phyloP scores from a whole-genome alignment of 1,284 basidiomycete genomes.

The Rhodotorula sp. region DNA sequence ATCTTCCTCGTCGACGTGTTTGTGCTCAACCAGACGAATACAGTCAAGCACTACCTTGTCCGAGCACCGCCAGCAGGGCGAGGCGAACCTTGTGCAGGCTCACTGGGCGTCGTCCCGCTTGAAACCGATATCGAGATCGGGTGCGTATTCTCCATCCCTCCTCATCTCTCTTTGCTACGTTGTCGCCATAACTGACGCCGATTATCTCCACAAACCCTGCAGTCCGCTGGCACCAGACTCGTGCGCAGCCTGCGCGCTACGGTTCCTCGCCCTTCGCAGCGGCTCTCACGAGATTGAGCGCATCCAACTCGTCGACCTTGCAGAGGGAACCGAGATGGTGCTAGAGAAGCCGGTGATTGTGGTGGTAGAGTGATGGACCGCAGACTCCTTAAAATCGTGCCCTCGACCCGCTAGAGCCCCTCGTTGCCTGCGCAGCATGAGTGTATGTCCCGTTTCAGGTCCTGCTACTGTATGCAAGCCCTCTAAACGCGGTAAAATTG shows the following conservation, averaged over 20 bases:
- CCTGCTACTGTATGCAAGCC: no score
- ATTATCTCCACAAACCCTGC: background rate
- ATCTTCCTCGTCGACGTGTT: slow-evolving; percentile 41
- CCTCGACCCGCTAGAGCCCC: no score
- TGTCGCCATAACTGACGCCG: no score
- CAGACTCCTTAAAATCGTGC: no score
- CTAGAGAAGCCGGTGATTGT: slow-evolving; percentile 23
- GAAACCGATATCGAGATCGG: slow-evolving; percentile 40
- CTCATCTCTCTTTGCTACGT: no score
- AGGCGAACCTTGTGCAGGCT: background rate
- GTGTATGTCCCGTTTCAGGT: no score
- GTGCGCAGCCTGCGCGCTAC: slow-evolving; percentile 29
- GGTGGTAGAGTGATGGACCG: slow-evolving; percentile 22
- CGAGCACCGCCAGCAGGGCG: slow-evolving; percentile 12
- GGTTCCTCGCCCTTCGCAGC: slow-evolving; percentile 34
- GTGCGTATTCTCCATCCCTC: background rate
- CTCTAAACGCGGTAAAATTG: no score
- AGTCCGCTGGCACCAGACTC: slow-evolving; percentile 32
- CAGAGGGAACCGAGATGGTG: slow-evolving; percentile 26
- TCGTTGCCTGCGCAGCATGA: no score
- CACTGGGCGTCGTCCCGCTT: slow-evolving; percentile 20
- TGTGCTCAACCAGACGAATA: slow-evolving; percentile 26
- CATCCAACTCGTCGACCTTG: slow-evolving; percentile 22
- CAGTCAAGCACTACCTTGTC: slow-evolving; percentile 25
- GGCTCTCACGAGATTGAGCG: slow-evolving; percentile 28